Evolutionary conservation across 495 filamentous ascomycete genomes (phyloP).

Genomic region (Corynascus novoguineensis): DNA sequence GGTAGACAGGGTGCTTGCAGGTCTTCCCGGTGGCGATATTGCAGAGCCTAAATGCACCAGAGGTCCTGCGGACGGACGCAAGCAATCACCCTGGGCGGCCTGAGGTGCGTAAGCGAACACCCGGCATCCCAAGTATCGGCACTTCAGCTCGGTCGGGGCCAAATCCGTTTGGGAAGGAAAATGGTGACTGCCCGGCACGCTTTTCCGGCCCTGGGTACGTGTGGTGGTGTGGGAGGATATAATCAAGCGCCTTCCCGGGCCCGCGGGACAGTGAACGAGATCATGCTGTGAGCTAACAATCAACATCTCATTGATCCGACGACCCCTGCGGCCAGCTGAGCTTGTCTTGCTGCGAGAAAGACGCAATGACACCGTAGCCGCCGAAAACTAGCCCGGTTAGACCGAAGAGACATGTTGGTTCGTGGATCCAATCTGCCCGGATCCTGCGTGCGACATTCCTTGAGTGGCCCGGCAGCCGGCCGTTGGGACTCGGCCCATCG

Average conservation of each 20-base stretch:
- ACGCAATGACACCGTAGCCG: not conserved
- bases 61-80: not conserved
- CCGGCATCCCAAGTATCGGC: constrained; percentile 1
- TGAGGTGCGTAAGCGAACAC: not conserved
- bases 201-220: not conserved
- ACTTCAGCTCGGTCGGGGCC: not conserved
- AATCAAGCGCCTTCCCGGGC: not conserved
- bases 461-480: not conserved
- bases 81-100: not conserved
- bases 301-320: not conserved
- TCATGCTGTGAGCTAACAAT: not conserved
- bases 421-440: not conserved
- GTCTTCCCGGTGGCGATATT: not conserved
- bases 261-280: not conserved
- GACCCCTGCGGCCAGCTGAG: not conserved
- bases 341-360: not conserved
- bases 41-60: constrained; percentile 10
- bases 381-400: not conserved
- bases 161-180: not conserved
- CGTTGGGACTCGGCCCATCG: not conserved
- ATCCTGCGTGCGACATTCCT: constrained; percentile 7
- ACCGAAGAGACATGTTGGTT: not conserved
- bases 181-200: not conserved
- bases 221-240: not conserved
- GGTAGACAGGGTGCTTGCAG: not conserved